Evolutionary conservation across 2,329 filamentous ascomycete species (phyloP).

Genomic region (Trichothecium sympodiale): DNA sequence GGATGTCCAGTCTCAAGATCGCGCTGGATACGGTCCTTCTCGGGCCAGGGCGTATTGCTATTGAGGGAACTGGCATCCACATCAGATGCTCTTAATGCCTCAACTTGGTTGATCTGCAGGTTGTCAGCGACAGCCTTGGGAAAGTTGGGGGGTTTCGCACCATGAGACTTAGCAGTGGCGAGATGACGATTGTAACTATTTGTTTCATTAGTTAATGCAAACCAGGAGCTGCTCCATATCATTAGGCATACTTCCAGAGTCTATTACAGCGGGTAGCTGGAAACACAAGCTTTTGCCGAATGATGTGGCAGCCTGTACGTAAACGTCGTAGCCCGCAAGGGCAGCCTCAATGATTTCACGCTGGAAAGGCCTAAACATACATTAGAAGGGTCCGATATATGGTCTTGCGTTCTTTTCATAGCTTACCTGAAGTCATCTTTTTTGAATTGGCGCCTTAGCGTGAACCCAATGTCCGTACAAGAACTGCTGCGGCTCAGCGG

Average conservation of each 20-base stretch:
- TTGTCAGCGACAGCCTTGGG: conserved; percentile 2
- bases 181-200: conserved; percentile 78
- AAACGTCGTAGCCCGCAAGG: conserved; percentile 77
- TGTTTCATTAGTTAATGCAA: neutral
- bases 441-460: conserved; percentile 60
- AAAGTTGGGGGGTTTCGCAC: conserved; percentile 24
- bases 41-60: conserved; percentile 58
- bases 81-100: conserved; percentile 60
- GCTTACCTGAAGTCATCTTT: conserved; percentile 60
- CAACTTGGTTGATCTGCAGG: conserved; percentile 80
- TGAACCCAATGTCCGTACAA: conserved; percentile 60
- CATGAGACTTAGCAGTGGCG: conserved; percentile 83
- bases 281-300: conserved; percentile 94
- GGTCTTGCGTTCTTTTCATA: neutral
- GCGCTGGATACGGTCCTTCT: conserved; percentile 58
- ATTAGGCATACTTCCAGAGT: conserved; percentile 61
- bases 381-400: neutral
- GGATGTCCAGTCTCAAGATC: conserved; percentile 87
- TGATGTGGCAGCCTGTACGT: conserved; percentile 79
- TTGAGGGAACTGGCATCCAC: conserved; percentile 82
- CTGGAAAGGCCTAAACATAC: conserved; percentile 56
- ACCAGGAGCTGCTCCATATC: neutral
- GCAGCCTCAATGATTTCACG: conserved; percentile 79
- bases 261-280: conserved; percentile 79
- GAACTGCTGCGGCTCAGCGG: conserved; percentile 34